phyloP scores from a whole-genome alignment of 2,329 filamentous ascomycete genomes.

The Pezicula carpinea region DNA sequence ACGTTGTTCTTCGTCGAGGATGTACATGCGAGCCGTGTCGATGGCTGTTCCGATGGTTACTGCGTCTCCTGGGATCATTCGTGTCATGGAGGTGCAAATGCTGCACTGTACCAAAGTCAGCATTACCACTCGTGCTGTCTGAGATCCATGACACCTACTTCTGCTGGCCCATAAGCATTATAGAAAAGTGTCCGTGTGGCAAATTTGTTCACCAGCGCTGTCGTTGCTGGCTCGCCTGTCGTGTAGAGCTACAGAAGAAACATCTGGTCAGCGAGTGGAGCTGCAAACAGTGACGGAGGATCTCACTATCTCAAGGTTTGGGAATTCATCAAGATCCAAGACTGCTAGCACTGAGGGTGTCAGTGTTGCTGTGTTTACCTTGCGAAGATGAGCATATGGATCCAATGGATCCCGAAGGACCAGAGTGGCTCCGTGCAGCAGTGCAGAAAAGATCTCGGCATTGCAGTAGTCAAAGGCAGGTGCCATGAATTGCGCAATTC shows the following conservation, averaged over 20 bases:
- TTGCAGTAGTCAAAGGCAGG: slow-evolving; percentile 36
- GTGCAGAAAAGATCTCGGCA: slow-evolving; percentile 22
- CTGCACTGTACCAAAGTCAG: slow-evolving; percentile 25
- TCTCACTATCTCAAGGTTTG: too few species aligned
- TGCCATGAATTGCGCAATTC: too few species aligned
- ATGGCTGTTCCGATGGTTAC: slow-evolving; percentile 35
- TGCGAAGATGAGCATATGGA: slow-evolving; percentile 8
- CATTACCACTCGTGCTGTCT: too few species aligned
- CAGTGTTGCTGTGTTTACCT: slow-evolving; percentile 3
- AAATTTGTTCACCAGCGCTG: too few species aligned
- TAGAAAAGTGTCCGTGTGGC: too few species aligned
- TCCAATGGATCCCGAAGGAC: neutral
- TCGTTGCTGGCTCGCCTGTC: too few species aligned
- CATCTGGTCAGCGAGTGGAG: too few species aligned
- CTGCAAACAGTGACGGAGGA: too few species aligned
- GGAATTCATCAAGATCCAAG: too few species aligned
- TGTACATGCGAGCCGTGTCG: slow-evolving; percentile 33
- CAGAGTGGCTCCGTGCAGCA: slow-evolving; percentile 9
- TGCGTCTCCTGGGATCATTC: slow-evolving; percentile 15
- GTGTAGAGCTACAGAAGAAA: too few species aligned
- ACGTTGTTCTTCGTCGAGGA: slow-evolving; percentile 32
- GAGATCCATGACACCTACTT: too few species aligned
- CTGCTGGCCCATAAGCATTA: too few species aligned
- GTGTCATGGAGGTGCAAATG: slow-evolving; percentile 32
- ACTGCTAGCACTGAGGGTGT: slow-evolving; percentile 6